Conservation (phyloP, 140 eudicot species). For the Flaveria floridana region DNA sequence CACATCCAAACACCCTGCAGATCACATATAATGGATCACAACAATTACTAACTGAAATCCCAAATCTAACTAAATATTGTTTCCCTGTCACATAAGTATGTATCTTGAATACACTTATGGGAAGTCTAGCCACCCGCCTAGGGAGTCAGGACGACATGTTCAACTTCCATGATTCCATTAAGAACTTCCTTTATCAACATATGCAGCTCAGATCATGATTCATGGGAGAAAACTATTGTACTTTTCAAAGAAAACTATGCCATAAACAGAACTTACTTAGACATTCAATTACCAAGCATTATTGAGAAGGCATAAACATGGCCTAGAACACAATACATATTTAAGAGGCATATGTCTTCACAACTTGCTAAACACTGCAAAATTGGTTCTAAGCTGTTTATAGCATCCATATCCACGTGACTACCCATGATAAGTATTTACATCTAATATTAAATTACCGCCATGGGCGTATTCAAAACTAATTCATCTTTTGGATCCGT, state of each 20-base stretch:
- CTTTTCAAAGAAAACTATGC: not conserved
- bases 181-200: not conserved
- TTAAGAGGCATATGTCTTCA: not conserved
- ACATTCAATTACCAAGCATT: constrained; percentile 15
- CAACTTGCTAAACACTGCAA: not conserved
- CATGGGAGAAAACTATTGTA: not conserved
- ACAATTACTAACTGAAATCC: not conserved
- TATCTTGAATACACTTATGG: not conserved
- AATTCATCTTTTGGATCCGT: too few relatives aligned
- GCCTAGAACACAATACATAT: not conserved
- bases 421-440: not conserved
- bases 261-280: not conserved
- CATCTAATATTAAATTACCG: not conserved
- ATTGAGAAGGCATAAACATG: not conserved
- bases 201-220: not conserved
- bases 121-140: not conserved
- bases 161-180: not conserved
- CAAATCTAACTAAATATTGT: constrained; percentile 2
- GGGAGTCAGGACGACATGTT: not conserved
- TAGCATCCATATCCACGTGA: not conserved
- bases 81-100: not conserved
- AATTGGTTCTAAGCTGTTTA: not conserved
- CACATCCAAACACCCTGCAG: not conserved
- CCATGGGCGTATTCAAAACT: not conserved
- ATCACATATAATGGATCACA: not conserved